Conservation (phyloP, 2,329 filamentous ascomycete genomes). For the Rachicladosporium sp. region DNA sequence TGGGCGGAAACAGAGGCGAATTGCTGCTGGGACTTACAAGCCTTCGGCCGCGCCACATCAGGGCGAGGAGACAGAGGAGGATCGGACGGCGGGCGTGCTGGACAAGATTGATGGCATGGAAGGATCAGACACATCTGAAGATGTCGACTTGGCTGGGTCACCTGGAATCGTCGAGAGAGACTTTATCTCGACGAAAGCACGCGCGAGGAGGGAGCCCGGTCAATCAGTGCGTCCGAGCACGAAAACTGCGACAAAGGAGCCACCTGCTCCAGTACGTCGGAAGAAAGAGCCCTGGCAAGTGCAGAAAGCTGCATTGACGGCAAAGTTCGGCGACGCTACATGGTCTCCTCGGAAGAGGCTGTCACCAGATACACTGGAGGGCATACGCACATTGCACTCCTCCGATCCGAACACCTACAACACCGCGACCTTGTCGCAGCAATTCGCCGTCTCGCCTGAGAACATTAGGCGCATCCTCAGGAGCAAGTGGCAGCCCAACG, state of each 20-base stretch:
- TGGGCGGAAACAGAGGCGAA: constrained; percentile 9
- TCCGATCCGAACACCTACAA: constrained; percentile 69
- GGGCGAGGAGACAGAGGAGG: constrained; percentile 3
- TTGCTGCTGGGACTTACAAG: constrained; percentile 10
- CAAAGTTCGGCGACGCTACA: constrained; percentile 63
- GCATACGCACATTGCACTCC: constrained; percentile 69
- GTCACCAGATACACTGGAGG: constrained; percentile 83
- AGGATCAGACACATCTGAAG: background rate
- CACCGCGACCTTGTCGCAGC: constrained; percentile 56
- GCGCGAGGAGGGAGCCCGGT: too few species aligned
- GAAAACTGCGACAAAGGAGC: background rate
- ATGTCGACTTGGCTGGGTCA: too few species aligned
- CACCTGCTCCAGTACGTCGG: constrained; percentile 4
- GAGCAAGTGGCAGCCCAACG: constrained; percentile 57
- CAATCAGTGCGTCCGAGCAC: too few species aligned
- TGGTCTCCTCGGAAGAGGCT: constrained; percentile 79
- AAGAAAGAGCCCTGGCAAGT: constrained; percentile 50
- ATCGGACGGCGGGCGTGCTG: constrained; percentile 9
- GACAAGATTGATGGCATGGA: constrained; percentile 13
- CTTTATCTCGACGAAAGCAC: too few species aligned
- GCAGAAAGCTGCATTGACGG: constrained; percentile 61
- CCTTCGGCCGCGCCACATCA: background rate
- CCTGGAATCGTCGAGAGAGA: too few species aligned
- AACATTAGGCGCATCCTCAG: constrained; percentile 76
- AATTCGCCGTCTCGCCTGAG: constrained; percentile 81